A percentile compares a stretch with the other conserved stretches of the same genome.
Evolutionary conservation across 441 rosid species (phyloP).

Genomic region (Raphanus hybrid): DNA sequence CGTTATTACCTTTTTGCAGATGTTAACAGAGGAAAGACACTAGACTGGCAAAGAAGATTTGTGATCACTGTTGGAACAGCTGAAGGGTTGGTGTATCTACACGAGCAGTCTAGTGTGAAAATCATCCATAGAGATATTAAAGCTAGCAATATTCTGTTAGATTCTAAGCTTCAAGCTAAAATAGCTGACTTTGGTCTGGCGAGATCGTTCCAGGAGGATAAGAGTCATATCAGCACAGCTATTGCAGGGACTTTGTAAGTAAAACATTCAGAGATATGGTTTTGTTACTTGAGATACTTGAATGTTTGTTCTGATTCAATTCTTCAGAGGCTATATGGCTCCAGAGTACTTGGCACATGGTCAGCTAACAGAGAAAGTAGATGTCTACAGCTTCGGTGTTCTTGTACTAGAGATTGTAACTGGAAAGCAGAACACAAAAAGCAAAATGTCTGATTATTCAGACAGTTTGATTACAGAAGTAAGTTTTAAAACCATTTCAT

Average conservation of each 20-base stretch:
- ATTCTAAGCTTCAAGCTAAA: slow-evolving; percentile 77
- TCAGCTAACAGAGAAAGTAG: slow-evolving; percentile 85
- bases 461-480: slow-evolving; percentile 44
- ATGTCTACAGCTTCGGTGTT: slow-evolving; percentile 95
- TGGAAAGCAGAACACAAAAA: slow-evolving; percentile 76
- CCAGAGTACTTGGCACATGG: slow-evolving; percentile 95
- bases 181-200: slow-evolving; percentile 97
- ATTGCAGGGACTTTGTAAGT: slow-evolving; percentile 95
- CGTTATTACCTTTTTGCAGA: slow-evolving; percentile 51
- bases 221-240: slow-evolving; percentile 93
- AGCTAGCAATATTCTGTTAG: slow-evolving; percentile 87
- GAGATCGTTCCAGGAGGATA: slow-evolving; percentile 85
- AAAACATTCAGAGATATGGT: background rate
- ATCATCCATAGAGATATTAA: slow-evolving; percentile 92
- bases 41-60: slow-evolving; percentile 76
- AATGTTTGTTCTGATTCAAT: background rate
- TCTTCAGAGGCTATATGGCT: slow-evolving; percentile 90
- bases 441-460: slow-evolving; percentile 65
- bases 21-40: slow-evolving; percentile 58
- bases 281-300: background rate
- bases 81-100: slow-evolving; percentile 87
- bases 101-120: slow-evolving; percentile 66
- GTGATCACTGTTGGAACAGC: slow-evolving; percentile 73
- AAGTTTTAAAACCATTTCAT: slow-evolving; percentile 17
- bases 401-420: slow-evolving; percentile 84